A percentile compares a stretch with the other conserved stretches of the same genome.
Conservation (phyloP, 2,329 filamentous ascomycete species). For the Hypoxylon sp. region DNA sequence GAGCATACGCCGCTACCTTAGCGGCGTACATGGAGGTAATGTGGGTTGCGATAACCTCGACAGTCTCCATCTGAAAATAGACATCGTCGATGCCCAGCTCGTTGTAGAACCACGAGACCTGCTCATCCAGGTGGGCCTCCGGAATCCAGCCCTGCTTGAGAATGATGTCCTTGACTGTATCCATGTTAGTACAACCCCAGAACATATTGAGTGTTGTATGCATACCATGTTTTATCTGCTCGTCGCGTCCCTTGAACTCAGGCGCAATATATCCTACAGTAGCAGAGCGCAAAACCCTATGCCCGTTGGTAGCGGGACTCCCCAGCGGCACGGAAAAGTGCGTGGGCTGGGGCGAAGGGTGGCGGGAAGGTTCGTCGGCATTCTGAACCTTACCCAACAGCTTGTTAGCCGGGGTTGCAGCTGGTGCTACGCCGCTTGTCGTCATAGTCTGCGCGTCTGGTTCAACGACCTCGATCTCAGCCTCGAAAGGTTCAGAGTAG, state of each 20-base stretch:
- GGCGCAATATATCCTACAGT: constrained; percentile 95
- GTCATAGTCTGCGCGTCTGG: constrained; percentile 49
- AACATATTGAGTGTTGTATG: constrained; percentile 4
- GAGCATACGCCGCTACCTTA: constrained; percentile 92
- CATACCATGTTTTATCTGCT: constrained; percentile 87
- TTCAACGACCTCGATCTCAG: constrained; percentile 38
- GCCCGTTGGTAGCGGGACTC: constrained; percentile 66
- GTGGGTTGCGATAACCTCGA: constrained; percentile 89
- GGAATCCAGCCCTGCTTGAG: constrained; percentile 88
- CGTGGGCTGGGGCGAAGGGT: constrained; percentile 88
- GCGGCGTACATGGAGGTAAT: constrained; percentile 97
- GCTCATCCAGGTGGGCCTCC: constrained; percentile 80
- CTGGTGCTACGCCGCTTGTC: constrained; percentile 50
- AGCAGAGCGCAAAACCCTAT: constrained; percentile 84
- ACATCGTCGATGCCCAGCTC: constrained; percentile 98
- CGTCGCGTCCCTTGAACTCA: constrained; percentile 90
- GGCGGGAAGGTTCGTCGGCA: constrained; percentile 62
- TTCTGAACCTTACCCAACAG: constrained; percentile 57
- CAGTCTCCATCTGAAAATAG: constrained; percentile 93
- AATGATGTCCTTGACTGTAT: constrained; percentile 81
- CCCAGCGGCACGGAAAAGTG: constrained; percentile 79
- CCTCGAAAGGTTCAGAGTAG: constrained; percentile 57
- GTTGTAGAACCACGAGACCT: constrained; percentile 97
- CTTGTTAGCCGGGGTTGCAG: constrained; percentile 55
- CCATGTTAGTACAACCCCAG: constrained; percentile 32